Evolutionary conservation across 2,329 filamentous ascomycete genomes (phyloP), one percentile per base, ranked within the genome.

Genomic region (Plectosphaerella cucumerina): DNA sequence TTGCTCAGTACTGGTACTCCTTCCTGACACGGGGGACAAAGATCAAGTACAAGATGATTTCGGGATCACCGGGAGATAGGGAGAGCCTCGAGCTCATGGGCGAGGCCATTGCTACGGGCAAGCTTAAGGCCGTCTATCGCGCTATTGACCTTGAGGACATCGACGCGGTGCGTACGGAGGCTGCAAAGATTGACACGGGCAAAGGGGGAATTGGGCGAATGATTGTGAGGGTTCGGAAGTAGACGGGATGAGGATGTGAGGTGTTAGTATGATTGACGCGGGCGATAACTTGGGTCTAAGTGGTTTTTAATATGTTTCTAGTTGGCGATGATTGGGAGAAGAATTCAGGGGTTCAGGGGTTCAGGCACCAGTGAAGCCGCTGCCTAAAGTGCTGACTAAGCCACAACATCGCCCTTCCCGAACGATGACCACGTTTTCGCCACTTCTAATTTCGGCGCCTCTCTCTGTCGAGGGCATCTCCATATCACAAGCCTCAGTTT

Each of bases 141-240:
- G 65, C 64, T 0, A 73, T 72, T 8, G 54, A 70, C 9, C 55
- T 80, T 23, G 61, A 65, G 6, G 70, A 81, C 52, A 53, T 79
- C 11, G 66, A 72, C 10, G 68, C 61, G 2, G 66, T 81, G 8
- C 65, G 68, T 54, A 57, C 56, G 48, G 73, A 62, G 2, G 75
- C 72, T 49, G 64, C 68, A 9, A 63, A 69, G 57, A 69, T 76
- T 5, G 65, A 64, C 15, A 61, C 59, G 2, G 65, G 68, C 2
- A 74, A 71, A 50, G 73, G 74, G 0, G 74, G 73, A 0, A 44
- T 74, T 15, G 75, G 75, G 17, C 71, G 70, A 54, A 53, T 72
- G 31, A 66, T 77, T 1, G 61, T 77, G 15, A 67, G 63, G 50
- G 45, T 56, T 11, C 33, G 42, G 23, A 41, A 47, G 31, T 47